Conservation (phyloP, 2,329 filamentous ascomycete genomes). For the Cladosporium sp. region DNA sequence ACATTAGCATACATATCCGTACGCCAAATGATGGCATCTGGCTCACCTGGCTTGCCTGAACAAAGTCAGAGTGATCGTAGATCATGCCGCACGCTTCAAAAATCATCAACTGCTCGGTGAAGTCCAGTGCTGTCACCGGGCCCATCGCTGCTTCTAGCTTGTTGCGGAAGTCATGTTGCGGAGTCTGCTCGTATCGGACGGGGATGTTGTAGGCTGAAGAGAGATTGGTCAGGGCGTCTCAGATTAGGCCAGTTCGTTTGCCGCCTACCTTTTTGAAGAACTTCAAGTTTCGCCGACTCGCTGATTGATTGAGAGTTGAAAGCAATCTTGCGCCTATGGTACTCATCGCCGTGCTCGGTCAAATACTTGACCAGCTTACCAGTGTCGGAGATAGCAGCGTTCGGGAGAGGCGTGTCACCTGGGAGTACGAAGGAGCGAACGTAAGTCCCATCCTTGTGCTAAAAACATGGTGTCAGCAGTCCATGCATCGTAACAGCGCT, state of each 20-base stretch:
- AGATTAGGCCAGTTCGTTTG: not conserved
- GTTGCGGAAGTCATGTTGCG: constrained; percentile 8
- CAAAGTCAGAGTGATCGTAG: constrained; percentile 2
- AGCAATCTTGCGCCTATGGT: not conserved
- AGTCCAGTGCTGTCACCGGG: constrained; percentile 9
- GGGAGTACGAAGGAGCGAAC: constrained; percentile 8
- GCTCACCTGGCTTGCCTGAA: constrained; percentile 16
- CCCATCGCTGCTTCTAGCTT: constrained; percentile 10
- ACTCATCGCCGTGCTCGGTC: constrained; percentile 1
- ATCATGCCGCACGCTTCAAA: constrained; percentile 17
- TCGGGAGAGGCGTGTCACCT: constrained; percentile 2
- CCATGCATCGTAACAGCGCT: not conserved
- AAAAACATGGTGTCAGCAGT: not conserved
- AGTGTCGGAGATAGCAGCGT: constrained; percentile 10
- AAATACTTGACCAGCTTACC: constrained; percentile 16
- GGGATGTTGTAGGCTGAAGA: constrained; percentile 12
- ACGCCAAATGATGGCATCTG: too few species aligned
- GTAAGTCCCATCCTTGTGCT: constrained; percentile 13
- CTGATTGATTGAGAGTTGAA: constrained; percentile 15
- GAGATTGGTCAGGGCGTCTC: not conserved
- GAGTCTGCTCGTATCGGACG: constrained; percentile 12
- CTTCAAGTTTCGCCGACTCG: constrained; percentile 4
- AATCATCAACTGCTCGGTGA: constrained; percentile 18
- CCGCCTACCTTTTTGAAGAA: not conserved
- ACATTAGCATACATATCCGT: not conserved